Evolutionary conservation across 768 basidiomycete species (phyloP).

Genomic region (Tylopilus felleus): DNA sequence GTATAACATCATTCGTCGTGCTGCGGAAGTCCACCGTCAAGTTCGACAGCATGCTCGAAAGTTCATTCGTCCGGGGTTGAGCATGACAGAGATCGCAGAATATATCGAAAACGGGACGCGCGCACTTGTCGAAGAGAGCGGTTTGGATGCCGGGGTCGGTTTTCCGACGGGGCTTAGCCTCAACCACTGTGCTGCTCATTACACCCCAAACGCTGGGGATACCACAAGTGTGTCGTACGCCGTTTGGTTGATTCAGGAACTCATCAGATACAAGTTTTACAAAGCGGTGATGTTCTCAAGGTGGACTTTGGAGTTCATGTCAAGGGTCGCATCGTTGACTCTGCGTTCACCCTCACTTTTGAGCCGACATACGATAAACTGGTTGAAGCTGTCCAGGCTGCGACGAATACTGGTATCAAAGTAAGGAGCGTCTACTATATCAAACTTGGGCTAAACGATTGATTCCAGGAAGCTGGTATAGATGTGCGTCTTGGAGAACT

Average conservation of each 20-base stretch:
- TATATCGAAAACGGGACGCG: conserved; percentile 90
- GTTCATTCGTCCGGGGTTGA: conserved; percentile 88
- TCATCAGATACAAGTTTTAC: conserved; percentile 56
- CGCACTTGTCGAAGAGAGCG: conserved; percentile 88
- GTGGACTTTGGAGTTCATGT: conserved; percentile 98
- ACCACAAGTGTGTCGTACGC: conserved; percentile 55
- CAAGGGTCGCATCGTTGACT: conserved; percentile 91
- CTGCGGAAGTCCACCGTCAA: conserved; percentile 93
- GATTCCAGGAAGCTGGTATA: conserved; percentile 85
- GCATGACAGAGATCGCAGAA: conserved; percentile 90
- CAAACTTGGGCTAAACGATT: conserved; percentile 1
- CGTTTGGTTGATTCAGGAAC: not conserved
- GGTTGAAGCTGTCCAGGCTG: conserved; percentile 87
- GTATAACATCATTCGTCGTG: conserved; percentile 87
- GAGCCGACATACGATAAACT: conserved; percentile 89
- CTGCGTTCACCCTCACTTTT: conserved; percentile 90
- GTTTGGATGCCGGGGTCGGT: conserved; percentile 81
- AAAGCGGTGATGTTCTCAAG: conserved; percentile 86
- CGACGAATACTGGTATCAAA: conserved; percentile 88
- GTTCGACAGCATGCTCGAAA: conserved; percentile 81
- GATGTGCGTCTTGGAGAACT: conserved; percentile 93
- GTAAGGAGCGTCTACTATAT: conserved; percentile 39
- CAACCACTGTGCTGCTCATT: conserved; percentile 96
- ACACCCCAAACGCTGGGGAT: conserved; percentile 92
- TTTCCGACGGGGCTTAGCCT: conserved; percentile 95